Base-by-base conservation (phyloP, 352 stramenopile genomes). In the Pythium angustatum region DNA sequence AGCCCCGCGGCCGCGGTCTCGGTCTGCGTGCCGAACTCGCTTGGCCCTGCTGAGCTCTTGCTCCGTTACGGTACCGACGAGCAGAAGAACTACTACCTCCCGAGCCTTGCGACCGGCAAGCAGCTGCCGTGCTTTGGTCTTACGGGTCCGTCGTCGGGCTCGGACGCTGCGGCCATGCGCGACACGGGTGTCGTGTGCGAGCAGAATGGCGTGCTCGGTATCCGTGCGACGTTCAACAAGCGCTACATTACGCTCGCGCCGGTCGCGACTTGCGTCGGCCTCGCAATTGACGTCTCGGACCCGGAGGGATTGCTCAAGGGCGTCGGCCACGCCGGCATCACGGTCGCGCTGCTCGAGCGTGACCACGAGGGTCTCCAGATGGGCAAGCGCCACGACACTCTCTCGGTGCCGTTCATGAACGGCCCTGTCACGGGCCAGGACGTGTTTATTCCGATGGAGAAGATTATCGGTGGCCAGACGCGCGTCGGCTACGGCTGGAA, bases 211-310 rank as follows among this genome's bases (percentile, higher is more conserved):
- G 92, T 98, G 38, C 67, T 99, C 26, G 97, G 96, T 38, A 98
- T 99, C 49, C 83, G 93, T 44, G 95, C 96, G 6, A 93, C 84
- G 51, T 99, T 99, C 83, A 98, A 97, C 78, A 99, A 99, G 81
- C 87, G 97, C 58, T 99, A 99, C 86, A 99, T 99, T 73, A 99
- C 97, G 11, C 72, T 99, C 55, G 97, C 97, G 19, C 97, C 97
- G 7, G 96, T 99, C 12, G 97, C 97, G 34, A 97, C 96, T 40
- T 96, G 97, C 66, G 96, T 99, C 10, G 97, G 97, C 30, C 79
- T 99, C 49, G 97, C 96, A 21, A 97, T 99, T 66, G 96, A 98
- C 66, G 81, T 99, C 5, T 94, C 92, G 74, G 97, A 99, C 78
- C 97, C 97, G 6, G 82, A 99, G 34, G 86, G 87, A 40, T 76